These are phyloP conservation scores for Salvia hispanica DNA, from an alignment of 257 asterid species.

Conservation along the genomic window DNA sequence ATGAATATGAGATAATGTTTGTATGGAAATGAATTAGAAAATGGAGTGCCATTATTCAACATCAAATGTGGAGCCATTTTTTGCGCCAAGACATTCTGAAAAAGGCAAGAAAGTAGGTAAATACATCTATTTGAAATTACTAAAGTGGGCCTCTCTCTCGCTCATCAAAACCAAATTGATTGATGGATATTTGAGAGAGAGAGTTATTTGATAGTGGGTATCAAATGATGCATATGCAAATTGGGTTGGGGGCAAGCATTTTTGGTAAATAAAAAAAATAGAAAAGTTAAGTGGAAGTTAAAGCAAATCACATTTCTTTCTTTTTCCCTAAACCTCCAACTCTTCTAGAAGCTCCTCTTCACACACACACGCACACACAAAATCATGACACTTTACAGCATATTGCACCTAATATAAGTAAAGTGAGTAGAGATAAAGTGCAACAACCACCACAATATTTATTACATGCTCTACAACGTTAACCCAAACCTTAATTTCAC, in stretches of 20 bases:
- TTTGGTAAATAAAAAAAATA: neutral
- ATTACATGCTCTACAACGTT: constrained; percentile 26
- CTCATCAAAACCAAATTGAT: constrained; percentile 24
- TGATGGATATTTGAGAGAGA: constrained; percentile 5
- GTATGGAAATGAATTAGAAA: constrained; percentile 22
- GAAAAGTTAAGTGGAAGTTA: constrained; percentile 45
- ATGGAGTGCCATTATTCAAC: constrained; percentile 20
- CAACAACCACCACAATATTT: constrained; percentile 37
- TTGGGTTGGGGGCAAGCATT: constrained; percentile 35
- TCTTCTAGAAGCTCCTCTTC: constrained; percentile 68
- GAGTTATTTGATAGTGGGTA: constrained; percentile 31
- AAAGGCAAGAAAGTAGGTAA: constrained; percentile 37
- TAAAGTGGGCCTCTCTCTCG: constrained; percentile 26
- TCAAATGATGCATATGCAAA: constrained; percentile 16
- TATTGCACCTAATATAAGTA: constrained; percentile 43
- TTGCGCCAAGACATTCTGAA: constrained; percentile 31
- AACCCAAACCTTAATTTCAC: constrained; percentile 15
- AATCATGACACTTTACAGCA: constrained; percentile 26
- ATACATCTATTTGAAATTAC: constrained; percentile 26
- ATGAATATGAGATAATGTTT: constrained; percentile 12
- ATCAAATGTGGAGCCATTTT: constrained; percentile 31
- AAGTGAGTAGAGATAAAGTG: constrained; percentile 15
- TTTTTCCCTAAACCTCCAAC: constrained; percentile 49
- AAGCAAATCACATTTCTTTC: constrained; percentile 59
- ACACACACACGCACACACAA: neutral